Percentiles rank a stretch among this genome's conserved stretches.
Evolutionary conservation across 2,329 filamentous ascomycete genomes (phyloP).

Genomic region (Pyrenochaeta sp.): DNA sequence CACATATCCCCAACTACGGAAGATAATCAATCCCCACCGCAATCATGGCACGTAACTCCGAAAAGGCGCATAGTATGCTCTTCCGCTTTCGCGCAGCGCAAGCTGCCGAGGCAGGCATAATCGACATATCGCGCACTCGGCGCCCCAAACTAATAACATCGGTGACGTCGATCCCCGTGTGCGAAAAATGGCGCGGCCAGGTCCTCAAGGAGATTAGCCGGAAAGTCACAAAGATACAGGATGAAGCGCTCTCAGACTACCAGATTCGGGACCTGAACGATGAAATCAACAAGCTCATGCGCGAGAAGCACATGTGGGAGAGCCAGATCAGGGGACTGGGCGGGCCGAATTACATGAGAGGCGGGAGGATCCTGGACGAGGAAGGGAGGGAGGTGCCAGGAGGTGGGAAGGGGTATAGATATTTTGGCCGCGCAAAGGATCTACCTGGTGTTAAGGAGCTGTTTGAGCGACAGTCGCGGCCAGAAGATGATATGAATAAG

Average conservation of each 20-base stretch:
- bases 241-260: slow-evolving; percentile 88
- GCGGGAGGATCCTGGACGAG: slow-evolving; percentile 63
- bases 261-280: slow-evolving; percentile 98
- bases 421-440: slow-evolving; percentile 86
- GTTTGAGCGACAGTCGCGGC: slow-evolving; percentile 46
- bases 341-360: slow-evolving; percentile 96
- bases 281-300: slow-evolving; percentile 99
- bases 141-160: slow-evolving; percentile 92
- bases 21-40: slow-evolving; percentile 18
- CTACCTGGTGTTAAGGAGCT: slow-evolving; percentile 95
- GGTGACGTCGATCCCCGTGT: slow-evolving; percentile 81
- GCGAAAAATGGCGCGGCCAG: slow-evolving; percentile 98
- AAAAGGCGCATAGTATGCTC: slow-evolving; percentile 99
- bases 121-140: slow-evolving; percentile 88
- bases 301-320: slow-evolving; percentile 99
- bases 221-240: slow-evolving; percentile 96
- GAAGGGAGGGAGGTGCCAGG: slow-evolving; percentile 64
- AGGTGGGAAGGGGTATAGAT: slow-evolving; percentile 86
- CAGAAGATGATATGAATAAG: slow-evolving; percentile 63
- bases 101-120: slow-evolving; percentile 93
- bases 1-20: neutral
- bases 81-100: slow-evolving; percentile 99
- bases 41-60: slow-evolving; percentile 84
- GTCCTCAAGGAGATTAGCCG: slow-evolving; percentile 96
- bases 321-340: slow-evolving; percentile 93